Percentiles rank a stretch among this genome's conserved stretches.
Evolutionary conservation across 176 grass and related monocot species (phyloP).

Genomic region (Triticum timopheevii): DNA sequence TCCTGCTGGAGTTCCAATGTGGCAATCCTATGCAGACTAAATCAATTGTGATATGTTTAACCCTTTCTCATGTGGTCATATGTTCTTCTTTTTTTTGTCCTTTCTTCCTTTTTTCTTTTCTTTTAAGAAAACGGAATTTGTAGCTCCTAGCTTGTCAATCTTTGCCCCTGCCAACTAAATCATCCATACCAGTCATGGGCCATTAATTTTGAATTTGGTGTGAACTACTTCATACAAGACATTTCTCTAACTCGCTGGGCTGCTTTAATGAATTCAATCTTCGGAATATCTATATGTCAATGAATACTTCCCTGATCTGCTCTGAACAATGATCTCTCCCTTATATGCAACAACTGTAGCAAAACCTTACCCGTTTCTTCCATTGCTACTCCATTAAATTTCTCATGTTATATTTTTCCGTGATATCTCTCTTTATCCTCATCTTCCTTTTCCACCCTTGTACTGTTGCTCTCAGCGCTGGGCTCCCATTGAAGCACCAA

Average conservation of each 20-base stretch:
- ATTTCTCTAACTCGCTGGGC: neutral
- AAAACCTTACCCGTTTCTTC: neutral
- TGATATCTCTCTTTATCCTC: neutral
- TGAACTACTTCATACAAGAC: neutral
- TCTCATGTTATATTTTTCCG: neutral
- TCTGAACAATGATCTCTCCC: neutral
- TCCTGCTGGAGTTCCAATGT: neutral
- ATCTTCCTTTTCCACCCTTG: neutral
- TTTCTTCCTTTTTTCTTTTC: neutral
- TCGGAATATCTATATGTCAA: neutral
- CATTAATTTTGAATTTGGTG: neutral
- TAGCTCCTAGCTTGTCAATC: neutral
- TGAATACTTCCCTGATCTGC: conserved; percentile 6
- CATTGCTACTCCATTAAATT: neutral
- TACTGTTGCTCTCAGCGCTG: neutral
- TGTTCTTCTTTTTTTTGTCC: neutral
- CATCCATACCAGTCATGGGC: neutral
- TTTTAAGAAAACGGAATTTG: neutral
- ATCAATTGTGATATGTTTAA: neutral
- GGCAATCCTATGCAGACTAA: neutral
- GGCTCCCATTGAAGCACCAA: conserved; percentile 5
- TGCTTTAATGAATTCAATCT: neutral
- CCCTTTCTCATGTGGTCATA: neutral
- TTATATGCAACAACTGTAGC: neutral
- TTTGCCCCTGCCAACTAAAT: neutral